These are phyloP conservation scores for Daldinia decipiens DNA, from an alignment of 495 filamentous ascomycete species.

Conservation along the genomic window DNA sequence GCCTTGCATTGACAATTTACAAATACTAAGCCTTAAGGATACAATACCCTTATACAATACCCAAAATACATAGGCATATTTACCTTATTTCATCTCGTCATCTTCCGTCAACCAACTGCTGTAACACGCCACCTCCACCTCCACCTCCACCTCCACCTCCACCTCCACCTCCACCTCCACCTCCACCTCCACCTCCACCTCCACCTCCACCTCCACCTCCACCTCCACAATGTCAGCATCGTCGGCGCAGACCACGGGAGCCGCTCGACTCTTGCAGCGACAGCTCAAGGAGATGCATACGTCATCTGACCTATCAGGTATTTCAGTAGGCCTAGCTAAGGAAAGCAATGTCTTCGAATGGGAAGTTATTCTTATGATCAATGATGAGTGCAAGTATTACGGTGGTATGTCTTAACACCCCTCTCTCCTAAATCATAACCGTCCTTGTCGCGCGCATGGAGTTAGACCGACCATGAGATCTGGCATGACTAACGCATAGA, in stretches of 20 bases:
- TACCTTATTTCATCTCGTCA: background rate
- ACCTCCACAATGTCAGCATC: constrained; percentile 40
- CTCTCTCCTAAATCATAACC: background rate
- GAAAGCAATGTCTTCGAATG: constrained; percentile 95
- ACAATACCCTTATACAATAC: background rate
- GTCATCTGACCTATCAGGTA: constrained; percentile 90
- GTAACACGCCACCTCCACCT: constrained; percentile 2
- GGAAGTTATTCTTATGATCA: constrained; percentile 99
- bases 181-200: background rate
- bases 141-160: background rate
- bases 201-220: background rate
- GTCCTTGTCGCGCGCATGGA: background rate
- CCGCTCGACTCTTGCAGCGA: constrained; percentile 79
- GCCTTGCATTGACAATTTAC: background rate
- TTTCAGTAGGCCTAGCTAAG: constrained; percentile 88
- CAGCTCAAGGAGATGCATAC: constrained; percentile 95
- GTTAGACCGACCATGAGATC: background rate
- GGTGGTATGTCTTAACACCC: constrained; percentile 65
- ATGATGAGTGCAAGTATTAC: constrained; percentile 94
- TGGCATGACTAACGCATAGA: constrained; percentile 13
- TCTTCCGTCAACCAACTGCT: background rate
- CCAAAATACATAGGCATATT: background rate
- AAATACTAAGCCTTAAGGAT: too few relatives aligned
- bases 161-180: background rate
- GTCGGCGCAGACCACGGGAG: constrained; percentile 50